A percentile compares a stretch with the other conserved stretches of the same genome.
Evolutionary conservation across 768 basidiomycete genomes (phyloP).

Genomic region (Fomitopsis serialis): DNA sequence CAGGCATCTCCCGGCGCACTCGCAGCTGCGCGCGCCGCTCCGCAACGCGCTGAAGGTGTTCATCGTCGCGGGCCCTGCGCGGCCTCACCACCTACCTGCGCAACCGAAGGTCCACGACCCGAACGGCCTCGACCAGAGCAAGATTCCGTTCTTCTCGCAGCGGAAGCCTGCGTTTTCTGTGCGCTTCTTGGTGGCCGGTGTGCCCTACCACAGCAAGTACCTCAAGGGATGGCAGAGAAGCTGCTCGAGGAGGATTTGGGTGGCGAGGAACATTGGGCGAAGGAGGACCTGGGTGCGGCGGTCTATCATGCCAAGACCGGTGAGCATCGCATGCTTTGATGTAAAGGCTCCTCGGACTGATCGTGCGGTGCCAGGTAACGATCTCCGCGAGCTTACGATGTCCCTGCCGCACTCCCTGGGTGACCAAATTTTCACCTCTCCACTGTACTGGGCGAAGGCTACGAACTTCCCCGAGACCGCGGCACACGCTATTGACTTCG

Average conservation of each 20-base stretch:
- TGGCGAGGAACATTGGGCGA: constrained; percentile 73
- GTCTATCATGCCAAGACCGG: constrained; percentile 94
- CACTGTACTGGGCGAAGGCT: constrained; percentile 91
- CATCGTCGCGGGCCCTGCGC: constrained; percentile 87
- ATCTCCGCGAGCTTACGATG: constrained; percentile 62
- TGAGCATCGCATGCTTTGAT: constrained; percentile 32
- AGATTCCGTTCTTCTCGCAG: constrained; percentile 89
- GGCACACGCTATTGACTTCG: constrained; percentile 95
- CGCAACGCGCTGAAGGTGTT: constrained; percentile 89
- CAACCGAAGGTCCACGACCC: constrained; percentile 88
- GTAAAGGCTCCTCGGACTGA: constrained; percentile 4
- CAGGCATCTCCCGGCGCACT: constrained; percentile 72
- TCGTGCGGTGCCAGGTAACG: constrained; percentile 54
- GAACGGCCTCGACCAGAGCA: constrained; percentile 86
- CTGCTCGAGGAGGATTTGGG: constrained; percentile 70
- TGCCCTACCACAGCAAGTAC: constrained; percentile 93
- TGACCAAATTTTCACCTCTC: constrained; percentile 87
- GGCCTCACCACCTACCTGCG: constrained; percentile 89
- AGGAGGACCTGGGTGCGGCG: constrained; percentile 67
- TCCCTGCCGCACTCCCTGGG: constrained; percentile 86
- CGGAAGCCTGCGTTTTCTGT: constrained; percentile 90
- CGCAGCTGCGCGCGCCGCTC: constrained; percentile 80
- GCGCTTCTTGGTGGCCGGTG: constrained; percentile 92
- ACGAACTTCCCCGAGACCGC: constrained; percentile 86
- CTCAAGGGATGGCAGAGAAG: constrained; percentile 67